These are phyloP conservation scores for Beauveria brongniartii DNA, from an alignment of 2,329 filamentous ascomycete genomes.

Conservation along the genomic window DNA sequence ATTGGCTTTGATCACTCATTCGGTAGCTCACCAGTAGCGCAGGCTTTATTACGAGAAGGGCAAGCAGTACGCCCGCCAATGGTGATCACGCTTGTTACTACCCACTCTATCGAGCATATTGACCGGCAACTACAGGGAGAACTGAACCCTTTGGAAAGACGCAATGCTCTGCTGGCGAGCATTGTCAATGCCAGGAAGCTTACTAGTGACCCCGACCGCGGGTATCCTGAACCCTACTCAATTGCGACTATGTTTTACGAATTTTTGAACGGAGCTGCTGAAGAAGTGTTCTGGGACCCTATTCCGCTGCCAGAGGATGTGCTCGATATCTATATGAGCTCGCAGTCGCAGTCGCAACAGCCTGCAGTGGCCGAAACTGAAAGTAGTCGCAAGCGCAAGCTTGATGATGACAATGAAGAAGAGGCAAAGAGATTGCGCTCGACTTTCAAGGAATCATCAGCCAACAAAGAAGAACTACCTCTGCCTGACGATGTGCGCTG, in stretches of 20 bases:
- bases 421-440: slow-evolving; percentile 23
- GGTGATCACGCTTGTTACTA: slow-evolving; percentile 41
- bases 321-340: slow-evolving; percentile 38
- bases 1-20: slow-evolving; percentile 48
- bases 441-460: slow-evolving; percentile 16
- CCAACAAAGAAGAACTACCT: slow-evolving; percentile 22
- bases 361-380: slow-evolving; percentile 16
- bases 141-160: slow-evolving; percentile 35
- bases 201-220: slow-evolving; percentile 32
- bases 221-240: slow-evolving; percentile 35
- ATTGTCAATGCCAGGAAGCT: slow-evolving; percentile 29
- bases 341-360: slow-evolving; percentile 28
- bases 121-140: slow-evolving; percentile 34
- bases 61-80: slow-evolving; percentile 28
- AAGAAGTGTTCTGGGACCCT: slow-evolving; percentile 37
- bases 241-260: slow-evolving; percentile 39
- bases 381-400: slow-evolving; percentile 38
- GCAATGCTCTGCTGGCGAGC: slow-evolving; percentile 34
- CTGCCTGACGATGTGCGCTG: slow-evolving; percentile 24
- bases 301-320: slow-evolving; percentile 39
- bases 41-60: slow-evolving; percentile 13
- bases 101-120: slow-evolving; percentile 48
- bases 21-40: slow-evolving; percentile 25
- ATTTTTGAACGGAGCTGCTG: slow-evolving; percentile 31
- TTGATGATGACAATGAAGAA: slow-evolving; percentile 28